These are phyloP conservation scores for Globisporangium heterothallicum DNA, from an alignment of 352 stramenopile species.

Conservation along the genomic window DNA sequence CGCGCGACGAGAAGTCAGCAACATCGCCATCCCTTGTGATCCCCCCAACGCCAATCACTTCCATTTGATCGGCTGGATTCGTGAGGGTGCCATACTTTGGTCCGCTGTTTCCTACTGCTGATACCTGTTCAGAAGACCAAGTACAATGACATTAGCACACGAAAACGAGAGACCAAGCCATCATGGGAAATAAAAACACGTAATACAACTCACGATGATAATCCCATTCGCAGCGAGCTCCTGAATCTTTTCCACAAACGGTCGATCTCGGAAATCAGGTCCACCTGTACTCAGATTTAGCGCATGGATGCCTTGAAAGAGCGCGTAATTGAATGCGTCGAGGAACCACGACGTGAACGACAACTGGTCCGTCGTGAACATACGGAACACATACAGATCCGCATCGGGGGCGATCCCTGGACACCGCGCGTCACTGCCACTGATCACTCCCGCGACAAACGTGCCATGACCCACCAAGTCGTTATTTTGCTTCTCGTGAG, in stretches of 20 bases:
- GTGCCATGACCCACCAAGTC: slow-evolving; percentile 81
- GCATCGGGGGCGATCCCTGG: slow-evolving; percentile 74
- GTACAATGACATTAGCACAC: background rate
- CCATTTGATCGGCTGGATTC: slow-evolving; percentile 80
- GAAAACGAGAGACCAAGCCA: slow-evolving; percentile 1
- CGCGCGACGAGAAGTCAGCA: slow-evolving; percentile 73
- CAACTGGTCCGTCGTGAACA: slow-evolving; percentile 83
- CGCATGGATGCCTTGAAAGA: slow-evolving; percentile 69
- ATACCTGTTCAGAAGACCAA: slow-evolving; percentile 31
- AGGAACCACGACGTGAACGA: slow-evolving; percentile 90
- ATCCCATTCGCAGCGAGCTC: slow-evolving; percentile 75
- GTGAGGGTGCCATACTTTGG: slow-evolving; percentile 81
- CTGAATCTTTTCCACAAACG: slow-evolving; percentile 87
- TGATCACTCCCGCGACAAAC: slow-evolving; percentile 78
- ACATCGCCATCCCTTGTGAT: slow-evolving; percentile 50
- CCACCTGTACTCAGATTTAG: slow-evolving; percentile 87
- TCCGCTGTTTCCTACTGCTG: slow-evolving; percentile 80
- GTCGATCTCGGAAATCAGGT: slow-evolving; percentile 77
- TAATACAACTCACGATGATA: slow-evolving; percentile 43
- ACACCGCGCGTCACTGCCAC: slow-evolving; percentile 47
- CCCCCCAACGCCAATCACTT: slow-evolving; percentile 82
- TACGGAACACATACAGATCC: slow-evolving; percentile 75
- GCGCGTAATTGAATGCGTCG: slow-evolving; percentile 87
- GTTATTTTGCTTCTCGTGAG: slow-evolving; percentile 67
- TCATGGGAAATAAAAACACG: background rate